Conservation (phyloP, 352 stramenopile species). For the Peronospora farinosa region DNA sequence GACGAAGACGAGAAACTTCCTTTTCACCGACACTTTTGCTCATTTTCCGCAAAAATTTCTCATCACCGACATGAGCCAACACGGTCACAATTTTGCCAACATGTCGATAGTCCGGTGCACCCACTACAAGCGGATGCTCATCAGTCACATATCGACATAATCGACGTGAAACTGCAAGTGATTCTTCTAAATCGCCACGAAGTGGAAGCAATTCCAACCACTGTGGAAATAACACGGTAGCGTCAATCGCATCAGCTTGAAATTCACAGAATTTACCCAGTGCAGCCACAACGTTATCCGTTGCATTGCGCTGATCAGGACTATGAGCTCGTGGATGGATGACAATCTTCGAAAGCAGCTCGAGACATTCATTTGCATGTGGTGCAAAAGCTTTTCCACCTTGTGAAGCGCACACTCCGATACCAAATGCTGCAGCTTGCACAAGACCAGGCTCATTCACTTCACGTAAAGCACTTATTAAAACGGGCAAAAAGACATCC, state of each 20-base stretch:
- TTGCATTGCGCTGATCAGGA: slow-evolving; percentile 56
- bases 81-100: slow-evolving; percentile 51
- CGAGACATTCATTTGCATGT: slow-evolving; percentile 42
- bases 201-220: slow-evolving; percentile 70
- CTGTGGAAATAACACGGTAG: slow-evolving; percentile 50
- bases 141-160: slow-evolving; percentile 58
- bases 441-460: slow-evolving; percentile 55
- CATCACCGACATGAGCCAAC: slow-evolving; percentile 46
- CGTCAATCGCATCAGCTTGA: slow-evolving; percentile 42
- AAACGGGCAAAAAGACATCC: slow-evolving; percentile 60
- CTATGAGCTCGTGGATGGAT: slow-evolving; percentile 40
- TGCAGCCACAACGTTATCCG: slow-evolving; percentile 72
- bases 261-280: slow-evolving; percentile 70
- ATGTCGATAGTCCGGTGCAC: slow-evolving; percentile 37
- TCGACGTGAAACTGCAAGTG: slow-evolving; percentile 52
- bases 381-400: slow-evolving; percentile 46
- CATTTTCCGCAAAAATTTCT: slow-evolving; percentile 33
- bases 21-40: slow-evolving; percentile 43
- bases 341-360: slow-evolving; percentile 59
- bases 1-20: slow-evolving; percentile 32
- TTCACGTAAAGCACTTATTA: slow-evolving; percentile 52
- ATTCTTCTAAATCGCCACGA: slow-evolving; percentile 72
- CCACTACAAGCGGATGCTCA: slow-evolving; percentile 56
- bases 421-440: slow-evolving; percentile 68
- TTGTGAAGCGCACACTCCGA: slow-evolving; percentile 58